These are phyloP conservation scores for Bidens hawaiensis DNA, from an alignment of 140 eudicot genomes.

Conservation along the genomic window DNA sequence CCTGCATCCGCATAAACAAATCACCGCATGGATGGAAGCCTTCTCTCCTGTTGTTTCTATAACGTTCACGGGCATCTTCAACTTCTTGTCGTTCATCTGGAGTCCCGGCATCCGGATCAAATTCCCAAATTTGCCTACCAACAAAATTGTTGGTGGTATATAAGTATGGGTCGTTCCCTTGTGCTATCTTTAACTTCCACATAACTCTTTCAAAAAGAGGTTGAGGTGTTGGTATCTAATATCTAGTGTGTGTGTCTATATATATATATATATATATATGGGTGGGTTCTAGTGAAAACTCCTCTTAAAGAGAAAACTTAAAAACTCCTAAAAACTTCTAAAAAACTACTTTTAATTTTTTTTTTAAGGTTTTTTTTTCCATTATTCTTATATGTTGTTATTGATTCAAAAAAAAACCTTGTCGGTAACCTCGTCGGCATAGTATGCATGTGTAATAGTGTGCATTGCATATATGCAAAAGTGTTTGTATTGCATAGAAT, in stretches of 20 bases:
- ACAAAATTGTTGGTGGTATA: constrained; percentile 38
- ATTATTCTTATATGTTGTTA: no score
- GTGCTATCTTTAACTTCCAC: constrained; percentile 38
- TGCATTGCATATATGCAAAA: no score
- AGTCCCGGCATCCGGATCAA: constrained; percentile 49
- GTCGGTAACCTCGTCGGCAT: no score
- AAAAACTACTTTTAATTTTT: no score
- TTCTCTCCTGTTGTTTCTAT: constrained; percentile 13
- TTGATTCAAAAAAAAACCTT: no score
- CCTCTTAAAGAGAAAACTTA: no score
- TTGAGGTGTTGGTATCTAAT: constrained; percentile 1
- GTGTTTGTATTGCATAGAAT: no score
- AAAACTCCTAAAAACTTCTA: no score
- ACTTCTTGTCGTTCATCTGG: constrained; percentile 37
- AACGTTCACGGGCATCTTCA: constrained; percentile 35
- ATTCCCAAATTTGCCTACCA: constrained; percentile 50
- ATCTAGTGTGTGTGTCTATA: background rate
- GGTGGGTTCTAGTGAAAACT: no score
- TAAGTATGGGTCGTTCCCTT: constrained; percentile 36
- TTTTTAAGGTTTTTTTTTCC: no score
- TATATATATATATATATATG: no score
- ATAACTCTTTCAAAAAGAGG: background rate
- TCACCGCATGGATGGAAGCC: constrained; percentile 48
- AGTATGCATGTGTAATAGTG: no score
- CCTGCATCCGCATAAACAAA: constrained; percentile 65